Evolutionary conservation across 129 eudicot genomes (phyloP), one percentile per base, ranked within the genome.

Genomic region (Tagetes patula): DNA sequence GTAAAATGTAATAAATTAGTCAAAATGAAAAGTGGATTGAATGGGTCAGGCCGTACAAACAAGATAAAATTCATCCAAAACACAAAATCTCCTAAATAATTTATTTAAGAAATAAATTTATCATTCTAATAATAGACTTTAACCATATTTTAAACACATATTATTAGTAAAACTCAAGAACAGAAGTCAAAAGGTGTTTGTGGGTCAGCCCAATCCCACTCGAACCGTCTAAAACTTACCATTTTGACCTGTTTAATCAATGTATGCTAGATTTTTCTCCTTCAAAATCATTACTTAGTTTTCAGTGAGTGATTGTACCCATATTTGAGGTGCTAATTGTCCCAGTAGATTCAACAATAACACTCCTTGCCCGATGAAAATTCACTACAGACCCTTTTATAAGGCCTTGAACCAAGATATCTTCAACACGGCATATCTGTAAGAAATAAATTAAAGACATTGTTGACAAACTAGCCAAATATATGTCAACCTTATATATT

Each of bases 361-460:
- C 72, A 66, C 93, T 88, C 70, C 94, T 86, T 67, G 99, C 96
- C 80, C 96, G 83, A 53, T 94, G 99, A 61, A 94, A 83, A 82
- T 88, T 94, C 71, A 94, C 96, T 72, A 94, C 86, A 20, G 99
- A 90, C 56, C 99, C 99, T 88, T 83, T 78, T 59, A 94, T 76
- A 45, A 88, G 78, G 39, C 99, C 99, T 79, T 90, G 91, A 78
- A 94, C 96, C 59, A 85, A 81, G 77, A 94, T 85, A 83, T 94
- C 99, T 84, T 94, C 99, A 86, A 94, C 99, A 76, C 99, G 88
- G 67, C 99, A 94, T 40, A 94, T 83, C 99, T 94, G 87, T 64
- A 73, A 60, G 76, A 49, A 47, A 66, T 48, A 64, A 0, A 20
- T 14, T 54, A 27, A 45, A 14, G 60, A 54, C 59, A 78, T 34